Evolutionary conservation across 257 asterid genomes (phyloP), one percentile per base, ranked within the genome.

Genomic region (Primulina tabacum): DNA sequence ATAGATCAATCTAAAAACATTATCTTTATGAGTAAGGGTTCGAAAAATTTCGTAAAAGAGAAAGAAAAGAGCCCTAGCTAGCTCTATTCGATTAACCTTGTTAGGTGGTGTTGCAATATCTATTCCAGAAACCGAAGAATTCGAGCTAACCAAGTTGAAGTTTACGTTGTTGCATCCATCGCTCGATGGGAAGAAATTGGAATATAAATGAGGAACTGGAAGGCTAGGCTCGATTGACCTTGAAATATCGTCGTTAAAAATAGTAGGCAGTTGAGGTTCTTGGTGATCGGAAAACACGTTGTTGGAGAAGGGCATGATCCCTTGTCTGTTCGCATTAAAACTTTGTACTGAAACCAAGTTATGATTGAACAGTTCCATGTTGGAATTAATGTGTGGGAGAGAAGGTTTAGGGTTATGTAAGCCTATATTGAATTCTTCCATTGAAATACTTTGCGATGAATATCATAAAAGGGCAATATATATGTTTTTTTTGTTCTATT

Each of bases 151-250:
- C 77, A 75, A 20, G 43, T 65, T 47, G 65, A 71, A 34, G 75
- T 71, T 82, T 55, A 61, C 38, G 57, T 16, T 38, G 76, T 14
- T 69, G 75, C 61, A 60, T 70, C 70, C 81, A 11, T 71, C 66
- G 67, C 73, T 82, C 43, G 82, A 76, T 0, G 94, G 74, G 62
- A 81, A 83, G 74, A 79, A 79, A 38, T 77, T 87, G 64, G 85
- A 57, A 32, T 73, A 43, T 2, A 87, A 81, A 57, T 80, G 88
- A 24, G 73, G 77, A 20, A 71, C 30, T 0, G 79, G 77, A 59
- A 16, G n/a, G 28, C 58, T 52, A 58, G 77, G 55, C 50, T 63
- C 72, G 18, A 70, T 56, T 0, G 87, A 67, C 64, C 82, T 33
- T 12, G 78, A 75, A 32, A 61, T 70, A 35, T 80, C 83, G 53